Conservation (phyloP, 2,329 filamentous ascomycete genomes). For the Penicillium hesseltinei region DNA sequence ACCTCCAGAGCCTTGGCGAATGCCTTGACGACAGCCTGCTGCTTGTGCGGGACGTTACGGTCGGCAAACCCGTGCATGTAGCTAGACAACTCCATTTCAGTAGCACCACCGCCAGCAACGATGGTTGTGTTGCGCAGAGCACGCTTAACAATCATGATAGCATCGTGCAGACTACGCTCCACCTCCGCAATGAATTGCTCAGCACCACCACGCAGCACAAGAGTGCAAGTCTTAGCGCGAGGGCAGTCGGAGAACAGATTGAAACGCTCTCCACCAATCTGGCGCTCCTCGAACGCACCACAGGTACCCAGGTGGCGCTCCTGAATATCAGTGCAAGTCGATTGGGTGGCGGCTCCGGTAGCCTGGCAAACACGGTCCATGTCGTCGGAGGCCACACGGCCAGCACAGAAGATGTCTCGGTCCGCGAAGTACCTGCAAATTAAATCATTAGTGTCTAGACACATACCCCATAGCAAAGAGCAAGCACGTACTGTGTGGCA, state of each 20-base stretch:
- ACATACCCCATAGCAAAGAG: not conserved
- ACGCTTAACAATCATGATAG: conserved; percentile 99
- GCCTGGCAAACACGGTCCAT: conserved; percentile 96
- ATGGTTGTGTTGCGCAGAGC: conserved; percentile 93
- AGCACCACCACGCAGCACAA: conserved; percentile 90
- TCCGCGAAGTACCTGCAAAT: conserved; percentile 75
- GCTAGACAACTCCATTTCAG: conserved; percentile 94
- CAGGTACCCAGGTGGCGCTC: conserved; percentile 87
- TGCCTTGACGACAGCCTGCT: conserved; percentile 95
- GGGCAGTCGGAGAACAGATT: conserved; percentile 98
- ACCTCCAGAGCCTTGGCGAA: conserved; percentile 97
- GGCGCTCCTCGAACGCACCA: conserved; percentile 86
- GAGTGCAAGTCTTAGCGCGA: conserved; percentile 91
- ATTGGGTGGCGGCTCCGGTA: conserved; percentile 87
- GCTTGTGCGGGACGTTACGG: conserved; percentile 88
- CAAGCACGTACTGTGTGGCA: conserved; percentile 70
- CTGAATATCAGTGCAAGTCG: conserved; percentile 93
- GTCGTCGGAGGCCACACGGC: conserved; percentile 85
- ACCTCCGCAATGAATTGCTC: conserved; percentile 99
- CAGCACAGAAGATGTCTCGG: conserved; percentile 96
- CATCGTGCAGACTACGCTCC: conserved; percentile 94
- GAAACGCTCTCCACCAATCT: conserved; percentile 96
- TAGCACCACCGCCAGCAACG: conserved; percentile 89
- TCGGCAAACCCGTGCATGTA: conserved; percentile 92
- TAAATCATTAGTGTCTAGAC: not conserved